Evolutionary conservation across 2,329 filamentous ascomycete species (phyloP).

Genomic region (Phialophora expanda): DNA sequence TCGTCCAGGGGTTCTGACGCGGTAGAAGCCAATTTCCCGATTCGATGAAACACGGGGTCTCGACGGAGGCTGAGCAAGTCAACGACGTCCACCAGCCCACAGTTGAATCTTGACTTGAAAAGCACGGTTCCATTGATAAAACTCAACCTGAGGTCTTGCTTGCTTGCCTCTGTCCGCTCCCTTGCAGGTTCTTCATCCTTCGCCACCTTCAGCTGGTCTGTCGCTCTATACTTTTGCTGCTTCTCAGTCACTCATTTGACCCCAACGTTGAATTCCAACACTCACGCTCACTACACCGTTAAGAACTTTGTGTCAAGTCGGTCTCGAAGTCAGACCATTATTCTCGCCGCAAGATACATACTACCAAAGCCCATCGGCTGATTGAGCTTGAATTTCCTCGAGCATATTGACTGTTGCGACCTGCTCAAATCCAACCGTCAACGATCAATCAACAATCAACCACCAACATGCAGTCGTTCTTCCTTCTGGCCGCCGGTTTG

Average conservation of each 20-base stretch:
- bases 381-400: background rate
- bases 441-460: background rate
- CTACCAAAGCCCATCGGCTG: background rate
- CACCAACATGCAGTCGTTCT: conserved; percentile 28
- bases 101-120: background rate
- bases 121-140: background rate
- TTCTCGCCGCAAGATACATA: background rate
- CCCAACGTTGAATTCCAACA: conserved; percentile 11
- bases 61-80: conserved; percentile 27
- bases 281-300: background rate
- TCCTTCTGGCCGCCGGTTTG: conserved; percentile 67
- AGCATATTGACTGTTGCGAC: background rate
- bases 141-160: background rate
- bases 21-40: conserved; percentile 30
- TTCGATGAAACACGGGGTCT: conserved; percentile 34
- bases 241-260: conserved; percentile 26
- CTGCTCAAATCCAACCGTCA: no score
- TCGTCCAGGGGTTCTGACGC: conserved; percentile 5
- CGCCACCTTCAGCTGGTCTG: conserved; percentile 21
- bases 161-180: conserved; percentile 5
- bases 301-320: background rate
- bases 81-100: background rate
- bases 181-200: conserved; percentile 16
- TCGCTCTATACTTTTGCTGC: conserved; percentile 8
- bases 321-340: background rate